Percentiles rank a stretch among this genome's conserved stretches.
These are phyloP conservation scores for Abrus pulchellus DNA, from an alignment of 306 rosid genomes.

Conservation along the genomic window DNA sequence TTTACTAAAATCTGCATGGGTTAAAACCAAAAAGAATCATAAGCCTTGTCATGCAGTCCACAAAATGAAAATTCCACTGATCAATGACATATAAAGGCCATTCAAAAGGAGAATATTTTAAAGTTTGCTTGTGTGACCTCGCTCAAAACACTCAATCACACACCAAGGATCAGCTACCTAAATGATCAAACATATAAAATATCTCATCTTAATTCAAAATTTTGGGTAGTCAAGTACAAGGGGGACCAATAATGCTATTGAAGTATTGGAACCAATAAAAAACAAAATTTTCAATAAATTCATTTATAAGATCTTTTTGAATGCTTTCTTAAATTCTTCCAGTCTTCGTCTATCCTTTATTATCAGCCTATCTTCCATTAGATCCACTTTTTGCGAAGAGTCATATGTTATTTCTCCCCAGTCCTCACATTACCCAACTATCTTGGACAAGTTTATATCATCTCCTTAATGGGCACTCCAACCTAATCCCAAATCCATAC, in stretches of 20 bases:
- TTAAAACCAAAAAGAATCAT: conserved; percentile 41
- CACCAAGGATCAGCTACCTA: not conserved
- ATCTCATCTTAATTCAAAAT: not conserved
- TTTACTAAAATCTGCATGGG: conserved; percentile 90
- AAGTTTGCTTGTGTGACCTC: not conserved
- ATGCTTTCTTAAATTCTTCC: not conserved
- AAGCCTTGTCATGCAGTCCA: conserved; percentile 47
- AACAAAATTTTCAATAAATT: not conserved
- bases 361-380: too few relatives aligned
- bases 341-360: not conserved
- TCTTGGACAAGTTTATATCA: not conserved
- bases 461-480: not conserved
- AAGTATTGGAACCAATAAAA: not conserved
- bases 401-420: not conserved
- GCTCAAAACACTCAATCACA: conserved; percentile 2
- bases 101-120: conserved; percentile 20
- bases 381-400: too few relatives aligned
- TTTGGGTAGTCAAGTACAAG: conserved; percentile 1
- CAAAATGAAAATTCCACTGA: conserved; percentile 28
- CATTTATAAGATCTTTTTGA: not conserved
- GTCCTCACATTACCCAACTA: not conserved
- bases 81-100: not conserved
- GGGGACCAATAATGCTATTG: not conserved
- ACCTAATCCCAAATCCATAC: not conserved
- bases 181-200: not conserved